Evolutionary conservation across 176 grass and related monocot genomes (phyloP).

Genomic region (Oryza longistaminata): DNA sequence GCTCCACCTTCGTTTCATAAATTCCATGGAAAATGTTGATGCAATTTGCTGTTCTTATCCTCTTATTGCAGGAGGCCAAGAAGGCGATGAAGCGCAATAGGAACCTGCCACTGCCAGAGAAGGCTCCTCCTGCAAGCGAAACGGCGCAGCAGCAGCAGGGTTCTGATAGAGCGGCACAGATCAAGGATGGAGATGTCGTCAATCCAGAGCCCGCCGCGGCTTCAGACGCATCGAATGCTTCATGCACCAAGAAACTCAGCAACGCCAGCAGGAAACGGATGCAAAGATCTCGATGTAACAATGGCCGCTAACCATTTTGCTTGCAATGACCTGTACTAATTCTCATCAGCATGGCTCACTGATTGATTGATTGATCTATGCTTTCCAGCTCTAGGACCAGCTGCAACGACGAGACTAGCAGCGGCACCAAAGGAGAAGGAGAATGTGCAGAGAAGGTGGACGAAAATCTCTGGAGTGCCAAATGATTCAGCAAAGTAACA

Average conservation of each 20-base stretch:
- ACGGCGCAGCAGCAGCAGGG: not conserved
- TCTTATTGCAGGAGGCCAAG: conserved; percentile 42
- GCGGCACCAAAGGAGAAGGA: conserved; percentile 29
- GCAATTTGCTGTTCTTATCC: not conserved
- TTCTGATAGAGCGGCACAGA: conserved; percentile 11
- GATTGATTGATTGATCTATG: not conserved
- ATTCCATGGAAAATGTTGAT: not conserved
- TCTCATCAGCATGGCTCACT: not conserved
- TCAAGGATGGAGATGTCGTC: conserved; percentile 21
- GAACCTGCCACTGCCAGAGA: conserved; percentile 20
- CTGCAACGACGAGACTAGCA: not conserved
- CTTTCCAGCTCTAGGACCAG: conserved; percentile 58
- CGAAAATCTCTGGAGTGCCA: no score
- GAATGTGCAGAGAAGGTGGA: conserved; percentile 47
- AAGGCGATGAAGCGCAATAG: conserved; percentile 24
- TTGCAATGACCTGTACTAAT: not conserved
- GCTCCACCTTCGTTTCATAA: not conserved
- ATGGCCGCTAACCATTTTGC: not conserved
- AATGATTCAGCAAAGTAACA: no score
- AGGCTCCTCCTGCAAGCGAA: conserved; percentile 11
- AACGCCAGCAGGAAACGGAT: conserved; percentile 56
- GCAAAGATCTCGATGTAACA: conserved; percentile 48
- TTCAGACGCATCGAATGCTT: not conserved
- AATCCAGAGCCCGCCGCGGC: conserved; percentile 3
- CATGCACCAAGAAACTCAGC: conserved; percentile 23